Evolutionary conservation across 345 rosid genomes (phyloP).

Genomic region (Bretschneidera sinensis): DNA sequence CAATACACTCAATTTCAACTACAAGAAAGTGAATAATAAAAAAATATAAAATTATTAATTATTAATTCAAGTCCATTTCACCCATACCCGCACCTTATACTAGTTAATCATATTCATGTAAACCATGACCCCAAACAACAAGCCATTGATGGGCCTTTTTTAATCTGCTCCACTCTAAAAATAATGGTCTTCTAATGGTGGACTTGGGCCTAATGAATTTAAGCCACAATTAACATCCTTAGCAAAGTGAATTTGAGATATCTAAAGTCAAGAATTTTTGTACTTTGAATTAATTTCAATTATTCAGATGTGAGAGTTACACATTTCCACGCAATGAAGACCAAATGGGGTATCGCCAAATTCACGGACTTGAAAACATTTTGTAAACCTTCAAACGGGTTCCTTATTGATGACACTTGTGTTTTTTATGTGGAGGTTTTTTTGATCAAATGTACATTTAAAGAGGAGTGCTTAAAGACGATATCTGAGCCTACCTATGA

Average conservation of each 20-base stretch:
- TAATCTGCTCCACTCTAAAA: too few species aligned
- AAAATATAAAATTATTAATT: too few species aligned
- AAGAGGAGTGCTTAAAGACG: conserved; percentile 34
- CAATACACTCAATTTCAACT: too few species aligned
- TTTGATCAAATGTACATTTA: conserved; percentile 24
- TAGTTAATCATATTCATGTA: too few species aligned
- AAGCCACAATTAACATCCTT: background rate
- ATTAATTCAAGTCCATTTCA: too few species aligned
- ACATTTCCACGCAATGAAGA: conserved; percentile 25
- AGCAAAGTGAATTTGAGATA: background rate
- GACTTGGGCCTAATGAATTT: too few species aligned
- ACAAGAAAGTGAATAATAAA: too few species aligned
- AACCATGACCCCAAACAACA: too few species aligned
- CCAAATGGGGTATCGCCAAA: conserved; percentile 30
- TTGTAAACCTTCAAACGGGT: conserved; percentile 22
- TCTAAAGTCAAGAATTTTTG: background rate
- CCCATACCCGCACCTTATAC: too few species aligned
- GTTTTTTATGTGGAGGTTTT: conserved; percentile 36
- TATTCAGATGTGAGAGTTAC: conserved; percentile 22
- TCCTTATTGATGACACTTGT: conserved; percentile 28
- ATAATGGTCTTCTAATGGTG: too few species aligned
- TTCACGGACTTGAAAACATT: conserved; percentile 18
- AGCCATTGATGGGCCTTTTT: too few species aligned
- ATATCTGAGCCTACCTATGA: conserved; percentile 26
- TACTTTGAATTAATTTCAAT: background rate